phyloP scores from a whole-genome alignment of 2,329 filamentous ascomycete species.

The Corinectria fuckeliana region DNA sequence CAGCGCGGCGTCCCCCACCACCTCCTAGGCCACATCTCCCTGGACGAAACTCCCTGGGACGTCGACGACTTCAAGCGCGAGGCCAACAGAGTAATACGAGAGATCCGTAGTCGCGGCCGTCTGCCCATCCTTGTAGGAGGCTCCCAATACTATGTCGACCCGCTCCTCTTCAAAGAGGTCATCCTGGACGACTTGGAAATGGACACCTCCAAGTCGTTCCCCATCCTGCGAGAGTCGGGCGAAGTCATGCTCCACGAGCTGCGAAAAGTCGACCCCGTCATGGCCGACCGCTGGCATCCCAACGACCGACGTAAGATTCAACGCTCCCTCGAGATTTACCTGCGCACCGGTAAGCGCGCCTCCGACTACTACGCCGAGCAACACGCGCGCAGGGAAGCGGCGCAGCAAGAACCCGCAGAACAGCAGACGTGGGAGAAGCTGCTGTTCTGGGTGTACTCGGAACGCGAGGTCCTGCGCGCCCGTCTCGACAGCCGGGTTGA shows the following conservation, averaged over 20 bases:
- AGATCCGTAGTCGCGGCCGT: slow-evolving; percentile 79
- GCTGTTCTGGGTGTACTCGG: slow-evolving; percentile 87
- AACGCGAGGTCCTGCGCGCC: slow-evolving; percentile 68
- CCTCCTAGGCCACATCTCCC: slow-evolving; percentile 77
- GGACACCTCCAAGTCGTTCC: slow-evolving; percentile 55
- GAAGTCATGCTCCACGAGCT: slow-evolving; percentile 76
- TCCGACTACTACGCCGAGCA: slow-evolving; percentile 90
- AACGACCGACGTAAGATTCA: slow-evolving; percentile 90
- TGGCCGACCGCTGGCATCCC: slow-evolving; percentile 93
- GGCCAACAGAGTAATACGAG: slow-evolving; percentile 71
- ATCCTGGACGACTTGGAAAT: slow-evolving; percentile 51
- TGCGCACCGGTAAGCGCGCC: slow-evolving; percentile 80
- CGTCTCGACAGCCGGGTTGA: slow-evolving; percentile 81
- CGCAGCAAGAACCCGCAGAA: slow-evolving; percentile 30
- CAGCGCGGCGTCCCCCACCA: slow-evolving; percentile 85
- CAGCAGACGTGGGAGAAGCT: slow-evolving; percentile 60
- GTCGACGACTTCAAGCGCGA: slow-evolving; percentile 78
- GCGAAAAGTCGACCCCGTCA: slow-evolving; percentile 81
- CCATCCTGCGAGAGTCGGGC: slow-evolving; percentile 75
- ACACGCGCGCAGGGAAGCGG: slow-evolving; percentile 47
- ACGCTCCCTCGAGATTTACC: slow-evolving; percentile 87
- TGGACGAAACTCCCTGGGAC: slow-evolving; percentile 82
- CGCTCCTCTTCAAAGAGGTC: slow-evolving; percentile 78
- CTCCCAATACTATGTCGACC: slow-evolving; percentile 94
- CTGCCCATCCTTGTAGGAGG: slow-evolving; percentile 92